Evolutionary conservation across 2,329 filamentous ascomycete species (phyloP), one percentile per base, ranked within the genome.

Genomic region (Microcyclospora tardicrescens): DNA sequence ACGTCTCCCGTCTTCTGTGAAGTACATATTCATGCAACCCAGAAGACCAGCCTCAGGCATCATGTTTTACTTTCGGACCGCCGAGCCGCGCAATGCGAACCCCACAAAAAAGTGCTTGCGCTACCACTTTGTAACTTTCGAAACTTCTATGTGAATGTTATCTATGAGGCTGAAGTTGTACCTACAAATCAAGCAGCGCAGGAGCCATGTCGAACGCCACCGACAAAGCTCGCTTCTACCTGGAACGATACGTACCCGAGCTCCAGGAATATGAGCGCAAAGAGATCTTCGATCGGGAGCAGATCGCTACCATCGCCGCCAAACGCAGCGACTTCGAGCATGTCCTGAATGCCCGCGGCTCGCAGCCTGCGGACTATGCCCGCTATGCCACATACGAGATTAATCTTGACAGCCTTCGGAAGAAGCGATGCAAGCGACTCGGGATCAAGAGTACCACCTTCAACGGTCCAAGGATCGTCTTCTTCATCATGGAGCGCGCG

Each of bases 321-420:
- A 94, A 91, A 61, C 79, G 91, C 51, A 93, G 85, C 55, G 83
- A 93, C 52, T 93, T 87, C 59, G 91, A 98, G 61, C 89, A 95
- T 64, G 81, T 79, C 41, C 75, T 96, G 49, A 83, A 94, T 44
- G 79, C 84, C 2, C 79, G 85, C 16, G 84, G 86, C 35, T 79
- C 79, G 43, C 74, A 75, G 32, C 74, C 87, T 0, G 64, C 73
- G 43, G 85, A 95, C 58, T 96, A 84, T 65, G 78, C 84, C 38
- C 75, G 79, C 49, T 98, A 96, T 65, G 81, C 82, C 34, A 75
- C 75, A 46, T 79, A 77, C 53, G 76, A 80, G 54, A 76, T 75
- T 63, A 80, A 69, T 42, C 56, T 70, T 10, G 85, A 95, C 52
- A 63, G 73, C 2, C 72, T 96, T 32, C 81, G 86, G 41, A 74